These are phyloP conservation scores for Iodosphaeria phyllophila DNA, from an alignment of 2,329 filamentous ascomycete species.

Conservation along the genomic window DNA sequence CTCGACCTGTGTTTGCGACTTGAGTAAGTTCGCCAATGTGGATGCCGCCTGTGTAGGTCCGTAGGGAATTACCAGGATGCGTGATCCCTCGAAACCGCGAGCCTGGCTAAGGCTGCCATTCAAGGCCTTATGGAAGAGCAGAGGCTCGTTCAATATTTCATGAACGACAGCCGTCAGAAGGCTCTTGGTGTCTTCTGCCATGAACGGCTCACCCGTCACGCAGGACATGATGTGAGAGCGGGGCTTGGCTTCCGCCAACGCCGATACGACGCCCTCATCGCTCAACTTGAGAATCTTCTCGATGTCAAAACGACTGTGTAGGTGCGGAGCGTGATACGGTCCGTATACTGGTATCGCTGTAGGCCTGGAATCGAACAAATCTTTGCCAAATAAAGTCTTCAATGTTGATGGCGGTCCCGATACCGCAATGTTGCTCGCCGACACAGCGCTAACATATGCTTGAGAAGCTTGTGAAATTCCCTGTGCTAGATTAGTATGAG, in stretches of 20 bases:
- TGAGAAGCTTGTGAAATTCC: constrained; percentile 23
- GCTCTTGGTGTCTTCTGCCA: constrained; percentile 18
- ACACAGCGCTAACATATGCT: constrained; percentile 34
- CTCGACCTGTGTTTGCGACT: constrained; percentile 21
- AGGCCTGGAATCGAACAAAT: constrained; percentile 20
- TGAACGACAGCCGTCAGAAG: constrained; percentile 23
- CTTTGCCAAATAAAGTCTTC: constrained; percentile 20
- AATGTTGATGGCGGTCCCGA: constrained; percentile 34
- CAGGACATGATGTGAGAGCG: constrained; percentile 31
- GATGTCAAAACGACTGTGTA: constrained; percentile 25
- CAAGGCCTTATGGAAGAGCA: constrained; percentile 28
- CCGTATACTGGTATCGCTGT: constrained; percentile 34
- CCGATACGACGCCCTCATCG: constrained; percentile 17
- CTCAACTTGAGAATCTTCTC: constrained; percentile 25
- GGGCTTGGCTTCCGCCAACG: constrained; percentile 22
- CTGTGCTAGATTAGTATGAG: constrained; percentile 4
- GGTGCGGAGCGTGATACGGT: constrained; percentile 35
- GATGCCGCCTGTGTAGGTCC: constrained; percentile 29
- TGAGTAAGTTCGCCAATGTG: constrained; percentile 24
- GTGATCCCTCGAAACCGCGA: constrained; percentile 17
- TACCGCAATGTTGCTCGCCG: constrained; percentile 27
- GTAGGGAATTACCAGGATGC: constrained; percentile 27
- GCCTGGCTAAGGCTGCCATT: constrained; percentile 25
- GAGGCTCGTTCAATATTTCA: constrained; percentile 30
- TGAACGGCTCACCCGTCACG: constrained; percentile 23